Conservation (phyloP, 2,329 filamentous ascomycete species). For the Pseudogymnoascus sp. region DNA sequence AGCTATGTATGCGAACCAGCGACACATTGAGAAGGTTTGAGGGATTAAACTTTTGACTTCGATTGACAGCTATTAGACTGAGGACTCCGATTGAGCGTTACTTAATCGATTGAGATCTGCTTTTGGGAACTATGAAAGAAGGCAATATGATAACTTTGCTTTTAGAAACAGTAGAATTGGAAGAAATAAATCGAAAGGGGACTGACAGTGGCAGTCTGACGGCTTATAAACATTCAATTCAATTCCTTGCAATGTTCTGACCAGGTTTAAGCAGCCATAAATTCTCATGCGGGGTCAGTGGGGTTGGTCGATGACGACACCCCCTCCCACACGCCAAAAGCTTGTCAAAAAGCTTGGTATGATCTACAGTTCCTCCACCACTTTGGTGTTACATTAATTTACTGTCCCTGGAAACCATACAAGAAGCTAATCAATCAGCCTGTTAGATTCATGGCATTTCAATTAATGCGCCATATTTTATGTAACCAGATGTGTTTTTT, state of each 20-base stretch:
- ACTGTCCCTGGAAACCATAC: neutral
- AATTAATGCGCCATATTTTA: neutral
- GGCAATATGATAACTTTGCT: neutral
- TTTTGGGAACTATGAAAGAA: neutral
- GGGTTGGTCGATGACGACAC: constrained; percentile 4
- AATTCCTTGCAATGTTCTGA: neutral
- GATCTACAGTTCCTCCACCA: neutral
- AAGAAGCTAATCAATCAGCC: neutral
- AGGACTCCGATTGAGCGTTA: neutral
- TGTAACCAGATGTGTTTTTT: neutral
- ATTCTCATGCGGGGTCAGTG: neutral
- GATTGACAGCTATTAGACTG: neutral
- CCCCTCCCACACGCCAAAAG: neutral
- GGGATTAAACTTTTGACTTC: neutral
- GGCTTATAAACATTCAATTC: neutral
- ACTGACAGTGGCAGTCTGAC: neutral
- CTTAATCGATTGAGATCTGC: neutral
- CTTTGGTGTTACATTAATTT: neutral
- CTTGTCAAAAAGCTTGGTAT: constrained; percentile 6
- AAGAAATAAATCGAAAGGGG: neutral
- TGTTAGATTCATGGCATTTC: neutral
- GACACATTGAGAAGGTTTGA: constrained; percentile 31
- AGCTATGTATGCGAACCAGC: constrained; percentile 49
- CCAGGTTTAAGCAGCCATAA: neutral
- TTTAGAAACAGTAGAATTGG: neutral